Conservation (phyloP, 768 basidiomycete genomes). For the Kwoniella sp. region DNA sequence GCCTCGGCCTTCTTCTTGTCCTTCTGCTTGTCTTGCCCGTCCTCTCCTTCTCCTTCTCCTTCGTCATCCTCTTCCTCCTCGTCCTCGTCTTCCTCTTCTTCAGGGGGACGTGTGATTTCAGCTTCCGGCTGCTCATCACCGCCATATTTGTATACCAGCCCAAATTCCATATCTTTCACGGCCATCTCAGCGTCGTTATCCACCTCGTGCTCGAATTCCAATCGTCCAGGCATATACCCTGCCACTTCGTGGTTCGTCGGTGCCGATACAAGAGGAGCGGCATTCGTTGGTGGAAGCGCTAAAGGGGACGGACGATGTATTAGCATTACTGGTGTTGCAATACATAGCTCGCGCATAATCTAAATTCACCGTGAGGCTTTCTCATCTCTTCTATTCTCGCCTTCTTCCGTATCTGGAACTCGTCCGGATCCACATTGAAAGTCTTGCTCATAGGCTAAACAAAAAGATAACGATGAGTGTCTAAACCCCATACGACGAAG, state of each 20-base stretch:
- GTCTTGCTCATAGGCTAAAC: slow-evolving; percentile 55
- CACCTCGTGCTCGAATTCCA: slow-evolving; percentile 96
- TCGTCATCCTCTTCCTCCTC: slow-evolving; percentile 77
- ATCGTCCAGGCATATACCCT: slow-evolving; percentile 90
- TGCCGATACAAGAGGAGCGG: slow-evolving; percentile 80
- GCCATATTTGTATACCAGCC: slow-evolving; percentile 78
- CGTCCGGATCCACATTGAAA: slow-evolving; percentile 72
- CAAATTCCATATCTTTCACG: slow-evolving; percentile 95
- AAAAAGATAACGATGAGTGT: too few relatives aligned
- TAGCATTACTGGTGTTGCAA: background rate
- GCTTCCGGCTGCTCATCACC: slow-evolving; percentile 67
- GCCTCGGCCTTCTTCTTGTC: slow-evolving; percentile 22
- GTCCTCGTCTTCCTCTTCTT: slow-evolving; percentile 58
- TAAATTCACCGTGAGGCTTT: slow-evolving; percentile 55
- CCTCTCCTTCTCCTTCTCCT: slow-evolving; percentile 18
- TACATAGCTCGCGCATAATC: too few relatives aligned
- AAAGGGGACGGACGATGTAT: background rate
- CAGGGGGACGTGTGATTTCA: slow-evolving; percentile 57
- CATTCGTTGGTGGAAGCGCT: slow-evolving; percentile 56
- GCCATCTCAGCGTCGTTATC: slow-evolving; percentile 96
- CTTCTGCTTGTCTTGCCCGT: slow-evolving; percentile 4
- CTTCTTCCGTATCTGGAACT: slow-evolving; percentile 87
- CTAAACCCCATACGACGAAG: too few relatives aligned
- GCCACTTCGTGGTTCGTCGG: slow-evolving; percentile 87
- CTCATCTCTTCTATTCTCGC: slow-evolving; percentile 78